Base-by-base conservation (phyloP, 2,329 filamentous ascomycete species). In the Microthyrium microscopicum region DNA sequence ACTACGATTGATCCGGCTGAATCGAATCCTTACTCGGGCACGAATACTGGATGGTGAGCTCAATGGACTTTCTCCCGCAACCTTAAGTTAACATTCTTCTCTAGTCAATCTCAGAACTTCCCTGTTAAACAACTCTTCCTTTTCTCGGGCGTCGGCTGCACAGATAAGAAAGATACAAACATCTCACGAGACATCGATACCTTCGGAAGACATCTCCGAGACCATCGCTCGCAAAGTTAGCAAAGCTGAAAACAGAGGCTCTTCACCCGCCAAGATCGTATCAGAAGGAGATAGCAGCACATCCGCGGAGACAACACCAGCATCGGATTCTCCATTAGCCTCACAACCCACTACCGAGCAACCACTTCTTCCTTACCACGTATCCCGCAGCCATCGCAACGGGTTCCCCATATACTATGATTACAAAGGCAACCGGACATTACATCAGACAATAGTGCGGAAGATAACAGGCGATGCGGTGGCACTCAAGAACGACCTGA, bases 381-480 rank as follows among this genome's bases (percentile, higher is more conserved):
- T 95, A 42, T 62, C 63, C 33, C 76, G 83, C 40, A 87, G 82
- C 3, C 58, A 64, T 1, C 75, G 70, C 24, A 69, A 73, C 30
- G 72, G 82, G 42, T 60, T 89, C 3, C 73, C 82, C 17, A 68
- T 95, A 28, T 98, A 95, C 58, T 62, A 73, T 12, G 63, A 73
- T 42, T 61, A 58, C 42, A 85, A 81, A 59, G 66, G 72, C 9
- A 83, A 83, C 33, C 81, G 82, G 11, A 89, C 80, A 42, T 64
- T 74, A 49, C 70, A 73, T 46, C 57, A 79, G 46, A 91, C 87
- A 4, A 55, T 71, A 36, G 58, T 98, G 36, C 78, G 83, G 52
- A 84, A 80, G 55, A 67, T 87, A 31, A 73, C 82, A 37, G 89
- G 89, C 12, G 68, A 92, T 50, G 48, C 73, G 31, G 54, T 60